A percentile compares a stretch with the other conserved stretches of the same genome.
phyloP scores from a whole-genome alignment of 192 early-diverging fungal species.

The Dimargaris cristalligena region DNA sequence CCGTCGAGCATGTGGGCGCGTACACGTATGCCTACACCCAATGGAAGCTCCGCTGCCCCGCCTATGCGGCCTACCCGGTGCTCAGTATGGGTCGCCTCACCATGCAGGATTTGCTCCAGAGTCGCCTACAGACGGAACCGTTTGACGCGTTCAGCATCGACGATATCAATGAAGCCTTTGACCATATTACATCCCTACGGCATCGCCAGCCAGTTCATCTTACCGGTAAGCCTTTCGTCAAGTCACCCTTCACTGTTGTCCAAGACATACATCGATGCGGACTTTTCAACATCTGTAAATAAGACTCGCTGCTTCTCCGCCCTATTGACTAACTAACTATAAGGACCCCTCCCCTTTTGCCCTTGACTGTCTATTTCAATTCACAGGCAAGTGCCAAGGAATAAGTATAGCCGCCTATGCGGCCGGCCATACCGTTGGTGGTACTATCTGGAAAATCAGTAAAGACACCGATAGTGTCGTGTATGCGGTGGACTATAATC shows the following conservation, averaged over 20 bases:
- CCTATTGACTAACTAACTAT: background rate
- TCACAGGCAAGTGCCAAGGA: constrained; percentile 53
- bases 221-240: constrained; percentile 36
- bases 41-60: constrained; percentile 69
- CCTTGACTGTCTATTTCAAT: background rate
- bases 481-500: constrained; percentile 94
- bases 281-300: background rate
- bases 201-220: constrained; percentile 76
- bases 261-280: too few species aligned
- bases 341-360: background rate
- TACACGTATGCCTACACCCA: constrained; percentile 59
- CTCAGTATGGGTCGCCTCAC: constrained; percentile 78
- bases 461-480: constrained; percentile 87
- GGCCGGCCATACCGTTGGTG: constrained; percentile 90
- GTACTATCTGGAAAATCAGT: constrained; percentile 91
- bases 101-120: constrained; percentile 63
- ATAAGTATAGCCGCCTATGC: constrained; percentile 80
- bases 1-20: constrained; percentile 75
- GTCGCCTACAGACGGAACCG: constrained; percentile 45
- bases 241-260: background rate
- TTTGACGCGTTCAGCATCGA: constrained; percentile 58
- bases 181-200: constrained; percentile 56
- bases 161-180: constrained; percentile 76
- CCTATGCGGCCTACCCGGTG: constrained; percentile 81
- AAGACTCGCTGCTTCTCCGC: too few species aligned